Percentiles rank a stretch among this genome's conserved stretches.
Evolutionary conservation across 371 early-diverging fungal species (phyloP).

Genomic region (Lichtheimia ramosa): DNA sequence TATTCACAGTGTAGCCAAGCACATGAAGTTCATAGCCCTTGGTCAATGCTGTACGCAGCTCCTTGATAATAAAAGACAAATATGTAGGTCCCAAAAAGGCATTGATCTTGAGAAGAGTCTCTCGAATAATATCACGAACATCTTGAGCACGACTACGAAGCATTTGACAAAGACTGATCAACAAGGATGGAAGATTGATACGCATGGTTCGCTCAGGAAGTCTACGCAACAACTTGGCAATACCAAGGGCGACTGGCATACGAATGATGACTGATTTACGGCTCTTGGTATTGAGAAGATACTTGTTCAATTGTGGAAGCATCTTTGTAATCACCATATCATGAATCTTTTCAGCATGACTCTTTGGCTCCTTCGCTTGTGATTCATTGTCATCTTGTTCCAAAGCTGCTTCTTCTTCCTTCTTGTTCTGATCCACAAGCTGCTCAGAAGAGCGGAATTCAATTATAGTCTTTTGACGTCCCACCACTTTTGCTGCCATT

Average conservation of each 20-base stretch:
- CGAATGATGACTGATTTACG: slow-evolving; percentile 78
- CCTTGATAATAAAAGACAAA: slow-evolving; percentile 84
- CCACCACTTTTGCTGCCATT: slow-evolving; percentile 37
- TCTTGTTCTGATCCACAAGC: slow-evolving; percentile 29
- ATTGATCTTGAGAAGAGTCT: slow-evolving; percentile 84
- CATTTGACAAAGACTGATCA: slow-evolving; percentile 84
- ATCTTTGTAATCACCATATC: slow-evolving; percentile 67
- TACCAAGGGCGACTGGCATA: slow-evolving; percentile 86
- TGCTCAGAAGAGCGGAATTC: slow-evolving; percentile 42
- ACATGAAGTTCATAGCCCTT: slow-evolving; percentile 93
- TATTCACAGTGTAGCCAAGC: slow-evolving; percentile 86
- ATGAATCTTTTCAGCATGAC: slow-evolving; percentile 62
- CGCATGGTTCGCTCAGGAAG: slow-evolving; percentile 78
- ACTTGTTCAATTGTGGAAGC: slow-evolving; percentile 77
- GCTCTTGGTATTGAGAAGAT: slow-evolving; percentile 65
- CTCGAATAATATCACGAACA: slow-evolving; percentile 83
- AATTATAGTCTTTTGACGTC: slow-evolving; percentile 42
- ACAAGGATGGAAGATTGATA: slow-evolving; percentile 79
- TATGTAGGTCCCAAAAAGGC: slow-evolving; percentile 82
- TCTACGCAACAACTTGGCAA: slow-evolving; percentile 76
- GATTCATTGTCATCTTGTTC: neutral
- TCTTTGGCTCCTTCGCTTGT: slow-evolving; percentile 13
- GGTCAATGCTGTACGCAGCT: slow-evolving; percentile 75
- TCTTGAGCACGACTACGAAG: slow-evolving; percentile 82
- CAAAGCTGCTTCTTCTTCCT: slow-evolving; percentile 26